A percentile compares a stretch with the other conserved stretches of the same genome.
phyloP scores from a whole-genome alignment of 208 protist species.

The Porcisia deanei region DNA sequence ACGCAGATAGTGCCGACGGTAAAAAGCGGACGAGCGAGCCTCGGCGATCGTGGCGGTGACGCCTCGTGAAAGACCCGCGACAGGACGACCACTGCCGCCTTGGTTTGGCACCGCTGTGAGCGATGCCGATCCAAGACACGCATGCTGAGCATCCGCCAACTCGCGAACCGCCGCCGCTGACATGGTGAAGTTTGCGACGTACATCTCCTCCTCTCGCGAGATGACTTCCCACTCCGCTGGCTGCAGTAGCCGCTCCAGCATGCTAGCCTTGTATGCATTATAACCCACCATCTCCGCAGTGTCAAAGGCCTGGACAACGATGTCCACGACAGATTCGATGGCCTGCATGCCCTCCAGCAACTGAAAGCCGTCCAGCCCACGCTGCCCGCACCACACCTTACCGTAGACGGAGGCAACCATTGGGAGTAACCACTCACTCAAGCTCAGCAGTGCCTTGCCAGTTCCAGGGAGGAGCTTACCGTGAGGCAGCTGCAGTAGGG shows the following conservation, averaged over 20 bases:
- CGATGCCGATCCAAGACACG: neutral
- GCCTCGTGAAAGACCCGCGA: neutral
- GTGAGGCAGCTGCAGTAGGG: slow-evolving; percentile 30
- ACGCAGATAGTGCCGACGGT: slow-evolving; percentile 28
- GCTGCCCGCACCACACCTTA: slow-evolving; percentile 30
- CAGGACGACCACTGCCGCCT: neutral
- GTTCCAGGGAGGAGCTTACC: slow-evolving; percentile 36
- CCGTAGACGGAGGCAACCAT: slow-evolving; percentile 41
- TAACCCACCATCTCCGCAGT: slow-evolving; percentile 53
- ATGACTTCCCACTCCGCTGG: slow-evolving; percentile 47
- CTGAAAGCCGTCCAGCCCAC: slow-evolving; percentile 17
- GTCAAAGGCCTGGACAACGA: slow-evolving; percentile 35
- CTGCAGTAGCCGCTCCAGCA: slow-evolving; percentile 61
- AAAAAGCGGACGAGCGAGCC: slow-evolving; percentile 15
- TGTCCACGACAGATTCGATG: slow-evolving; percentile 39
- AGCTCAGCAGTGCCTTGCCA: slow-evolving; percentile 31
- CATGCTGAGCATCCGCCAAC: slow-evolving; percentile 16
- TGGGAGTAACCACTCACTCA: slow-evolving; percentile 44
- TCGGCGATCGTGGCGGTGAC: neutral
- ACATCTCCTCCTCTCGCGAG: slow-evolving; percentile 34
- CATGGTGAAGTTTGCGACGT: slow-evolving; percentile 34
- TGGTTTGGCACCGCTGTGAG: neutral
- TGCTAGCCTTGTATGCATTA: slow-evolving; percentile 76
- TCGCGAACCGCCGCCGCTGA: slow-evolving; percentile 18
- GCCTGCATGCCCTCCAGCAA: slow-evolving; percentile 33